A percentile compares a stretch with the other conserved stretches of the same genome.
Conservation (phyloP, 2,329 filamentous ascomycete genomes). For the Cyphellophora europaea region DNA sequence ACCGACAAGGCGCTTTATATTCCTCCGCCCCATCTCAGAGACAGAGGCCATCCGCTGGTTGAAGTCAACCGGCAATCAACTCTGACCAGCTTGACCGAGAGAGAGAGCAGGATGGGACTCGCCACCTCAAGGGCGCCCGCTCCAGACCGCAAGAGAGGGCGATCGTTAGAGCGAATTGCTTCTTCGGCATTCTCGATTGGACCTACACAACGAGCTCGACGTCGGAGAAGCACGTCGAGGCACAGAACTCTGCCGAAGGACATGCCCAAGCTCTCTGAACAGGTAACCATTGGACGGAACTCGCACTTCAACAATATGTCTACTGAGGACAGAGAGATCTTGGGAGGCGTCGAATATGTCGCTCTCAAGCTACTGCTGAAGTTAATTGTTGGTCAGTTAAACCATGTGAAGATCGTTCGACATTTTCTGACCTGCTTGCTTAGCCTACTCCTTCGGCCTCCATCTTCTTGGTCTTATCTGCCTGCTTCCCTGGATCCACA, state of each 20-base stretch:
- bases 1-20: conserved; percentile 1
- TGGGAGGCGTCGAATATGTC: conserved; percentile 38
- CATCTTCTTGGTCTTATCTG: conserved; percentile 35
- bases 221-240: no score
- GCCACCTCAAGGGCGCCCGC: not conserved
- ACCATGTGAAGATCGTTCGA: no score
- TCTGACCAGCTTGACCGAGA: no score
- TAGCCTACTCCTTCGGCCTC: conserved; percentile 39
- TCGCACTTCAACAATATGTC: conserved; percentile 39
- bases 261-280: no score
- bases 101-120: not conserved
- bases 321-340: conserved; percentile 27
- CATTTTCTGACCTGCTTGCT: conserved; percentile 4
- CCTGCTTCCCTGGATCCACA: conserved; percentile 19
- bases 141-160: not conserved
- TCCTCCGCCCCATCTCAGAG: conserved; percentile 1
- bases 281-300: conserved; percentile 30
- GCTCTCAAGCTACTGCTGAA: conserved; percentile 27
- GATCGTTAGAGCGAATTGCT: not conserved
- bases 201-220: not conserved
- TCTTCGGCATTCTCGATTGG: conserved; percentile 1
- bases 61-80: no score
- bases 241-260: no score
- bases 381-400: no score
- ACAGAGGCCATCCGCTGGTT: conserved; percentile 3